A percentile compares a stretch with the other conserved stretches of the same genome.
Conservation (phyloP, 176 grass and related monocot species). For the Oropetium thomaeum region DNA sequence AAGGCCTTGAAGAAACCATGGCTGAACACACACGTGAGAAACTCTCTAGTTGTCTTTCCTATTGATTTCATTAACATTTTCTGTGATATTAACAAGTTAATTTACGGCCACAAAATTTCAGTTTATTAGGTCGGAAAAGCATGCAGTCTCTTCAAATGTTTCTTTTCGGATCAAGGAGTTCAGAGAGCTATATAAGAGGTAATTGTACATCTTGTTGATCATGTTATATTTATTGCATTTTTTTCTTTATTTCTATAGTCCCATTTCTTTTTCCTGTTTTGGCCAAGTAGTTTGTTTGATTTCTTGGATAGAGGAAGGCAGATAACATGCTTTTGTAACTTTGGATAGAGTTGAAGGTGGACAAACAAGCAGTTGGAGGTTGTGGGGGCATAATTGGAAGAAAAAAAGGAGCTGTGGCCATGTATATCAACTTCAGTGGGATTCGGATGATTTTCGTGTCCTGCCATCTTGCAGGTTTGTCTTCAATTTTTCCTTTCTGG, state of each 20-base stretch:
- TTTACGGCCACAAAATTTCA: conserved; percentile 11
- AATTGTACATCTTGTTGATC: not conserved
- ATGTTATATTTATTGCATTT: not conserved
- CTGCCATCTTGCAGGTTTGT: conserved; percentile 69
- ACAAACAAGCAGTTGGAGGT: conserved; percentile 47
- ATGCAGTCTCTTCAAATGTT: conserved; percentile 72
- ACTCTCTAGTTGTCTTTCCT: not conserved
- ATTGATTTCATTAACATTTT: not conserved
- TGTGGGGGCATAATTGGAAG: conserved; percentile 56
- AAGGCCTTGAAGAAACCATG: conserved; percentile 50
- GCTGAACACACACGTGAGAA: conserved; percentile 45
- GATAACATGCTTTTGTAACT: conserved; percentile 1
- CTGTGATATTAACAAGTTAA: not conserved
- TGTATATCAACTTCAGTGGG: conserved; percentile 57
- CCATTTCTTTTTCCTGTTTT: not conserved
- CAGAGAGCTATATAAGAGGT: conserved; percentile 48
- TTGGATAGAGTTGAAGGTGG: conserved; percentile 50
- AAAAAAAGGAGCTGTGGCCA: conserved; percentile 76
- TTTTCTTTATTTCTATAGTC: conserved; percentile 6
- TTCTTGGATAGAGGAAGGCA: conserved; percentile 25
- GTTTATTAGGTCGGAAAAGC: conserved; percentile 46
- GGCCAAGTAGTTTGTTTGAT: not conserved
- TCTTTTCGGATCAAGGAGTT: conserved; percentile 53
- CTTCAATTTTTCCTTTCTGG: not conserved
- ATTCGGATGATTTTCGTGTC: conserved; percentile 58